These are phyloP conservation scores for Dothideomycetidae sp. DNA, from an alignment of 2,329 filamentous ascomycete genomes.

Conservation along the genomic window DNA sequence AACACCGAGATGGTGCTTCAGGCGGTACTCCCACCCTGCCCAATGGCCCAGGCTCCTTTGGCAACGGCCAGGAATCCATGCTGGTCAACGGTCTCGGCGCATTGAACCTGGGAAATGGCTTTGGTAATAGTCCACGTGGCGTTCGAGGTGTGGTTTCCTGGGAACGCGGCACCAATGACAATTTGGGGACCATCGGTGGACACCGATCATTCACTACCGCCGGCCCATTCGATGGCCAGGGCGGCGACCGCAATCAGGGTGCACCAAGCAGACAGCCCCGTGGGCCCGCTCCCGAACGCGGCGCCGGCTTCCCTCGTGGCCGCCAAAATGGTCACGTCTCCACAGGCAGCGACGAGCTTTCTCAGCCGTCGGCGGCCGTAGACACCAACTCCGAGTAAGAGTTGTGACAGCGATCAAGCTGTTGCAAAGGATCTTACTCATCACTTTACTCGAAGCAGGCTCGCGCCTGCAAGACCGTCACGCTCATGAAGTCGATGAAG, in stretches of 20 bases:
- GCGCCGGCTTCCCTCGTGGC: slow-evolving; percentile 40
- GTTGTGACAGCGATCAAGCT: too few relatives aligned
- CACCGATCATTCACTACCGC: slow-evolving; percentile 46
- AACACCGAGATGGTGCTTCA: slow-evolving; percentile 41
- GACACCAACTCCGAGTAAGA: slow-evolving; percentile 52
- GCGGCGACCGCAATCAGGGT: slow-evolving; percentile 31
- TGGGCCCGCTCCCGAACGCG: slow-evolving; percentile 46
- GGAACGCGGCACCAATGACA: slow-evolving; percentile 36
- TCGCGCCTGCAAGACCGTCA: slow-evolving; percentile 9
- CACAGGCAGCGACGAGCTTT: slow-evolving; percentile 49
- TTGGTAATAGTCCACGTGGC: slow-evolving; percentile 42
- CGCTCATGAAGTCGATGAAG: slow-evolving; percentile 15
- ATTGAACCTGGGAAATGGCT: slow-evolving; percentile 40
- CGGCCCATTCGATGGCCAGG: slow-evolving; percentile 41
- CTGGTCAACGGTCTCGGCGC: slow-evolving; percentile 50
- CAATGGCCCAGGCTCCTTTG: slow-evolving; percentile 29
- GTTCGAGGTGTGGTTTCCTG: slow-evolving; percentile 48
- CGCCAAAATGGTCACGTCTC: slow-evolving; percentile 48
- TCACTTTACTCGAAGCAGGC: slow-evolving; percentile 1
- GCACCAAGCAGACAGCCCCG: slow-evolving; percentile 47
- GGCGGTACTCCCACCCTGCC: slow-evolving; percentile 55
- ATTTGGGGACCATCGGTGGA: slow-evolving; percentile 44
- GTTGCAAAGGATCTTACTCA: slow-evolving; percentile 8
- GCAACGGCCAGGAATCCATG: slow-evolving; percentile 37
- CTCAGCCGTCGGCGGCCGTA: slow-evolving; percentile 41